A percentile compares a stretch with the other conserved stretches of the same genome.
These are phyloP conservation scores for Prinsepia uniflora DNA, from an alignment of 306 rosid species.

Conservation along the genomic window DNA sequence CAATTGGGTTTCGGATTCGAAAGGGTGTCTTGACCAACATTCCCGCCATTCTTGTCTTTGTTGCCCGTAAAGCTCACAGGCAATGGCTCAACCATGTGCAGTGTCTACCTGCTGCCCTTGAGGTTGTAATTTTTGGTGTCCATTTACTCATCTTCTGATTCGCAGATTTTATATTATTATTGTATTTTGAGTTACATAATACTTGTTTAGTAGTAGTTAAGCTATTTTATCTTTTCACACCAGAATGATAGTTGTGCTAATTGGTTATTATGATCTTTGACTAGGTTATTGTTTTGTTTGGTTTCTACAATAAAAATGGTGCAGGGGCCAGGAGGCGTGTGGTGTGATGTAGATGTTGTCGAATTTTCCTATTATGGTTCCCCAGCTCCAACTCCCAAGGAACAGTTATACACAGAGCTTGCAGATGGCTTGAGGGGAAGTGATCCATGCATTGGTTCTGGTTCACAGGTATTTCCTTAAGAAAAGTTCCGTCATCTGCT, in stretches of 20 bases:
- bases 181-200: background rate
- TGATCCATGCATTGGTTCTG: constrained; percentile 82
- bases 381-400: constrained; percentile 90
- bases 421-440: constrained; percentile 94
- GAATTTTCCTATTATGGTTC: constrained; percentile 95
- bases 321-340: constrained; percentile 99
- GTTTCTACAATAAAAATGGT: constrained; percentile 12
- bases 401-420: constrained; percentile 81
- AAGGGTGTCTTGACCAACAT: constrained; percentile 81
- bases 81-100: constrained; percentile 78
- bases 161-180: background rate
- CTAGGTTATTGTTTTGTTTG: constrained; percentile 5
- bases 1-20: constrained; percentile 92
- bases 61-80: constrained; percentile 92
- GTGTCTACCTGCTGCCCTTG: constrained; percentile 96
- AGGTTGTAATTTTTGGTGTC: constrained; percentile 69
- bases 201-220: background rate
- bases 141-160: constrained; percentile 39
- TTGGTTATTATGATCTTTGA: constrained; percentile 9
- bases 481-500: constrained; percentile 20
- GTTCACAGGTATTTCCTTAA: constrained; percentile 77
- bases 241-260: background rate
- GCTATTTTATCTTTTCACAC: background rate
- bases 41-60: constrained; percentile 98
- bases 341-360: constrained; percentile 99